Evolutionary conservation across 2,329 filamentous ascomycete species (phyloP).

Genomic region (Ascochyta rabiei): DNA sequence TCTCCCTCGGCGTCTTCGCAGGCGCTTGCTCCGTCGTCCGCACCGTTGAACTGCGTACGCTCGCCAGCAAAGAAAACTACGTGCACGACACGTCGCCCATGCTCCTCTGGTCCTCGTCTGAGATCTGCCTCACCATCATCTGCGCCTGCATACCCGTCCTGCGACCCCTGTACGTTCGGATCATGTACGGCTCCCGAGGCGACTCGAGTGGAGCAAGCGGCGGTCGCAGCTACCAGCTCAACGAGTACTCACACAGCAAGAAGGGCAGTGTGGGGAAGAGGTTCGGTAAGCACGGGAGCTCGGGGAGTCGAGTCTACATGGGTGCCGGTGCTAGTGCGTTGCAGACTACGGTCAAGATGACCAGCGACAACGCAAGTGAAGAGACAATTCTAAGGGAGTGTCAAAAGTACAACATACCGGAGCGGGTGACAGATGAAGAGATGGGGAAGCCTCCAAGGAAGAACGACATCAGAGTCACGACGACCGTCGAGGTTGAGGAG

Average conservation of each 20-base stretch:
- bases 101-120: constrained; percentile 43
- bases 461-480: constrained; percentile 15
- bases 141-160: constrained; percentile 60
- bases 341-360: constrained; percentile 29
- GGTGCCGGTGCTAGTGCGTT: constrained; percentile 24
- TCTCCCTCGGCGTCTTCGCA: constrained; percentile 41
- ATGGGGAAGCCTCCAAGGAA: neutral
- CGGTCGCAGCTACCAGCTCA: constrained; percentile 29
- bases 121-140: constrained; percentile 56
- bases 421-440: neutral
- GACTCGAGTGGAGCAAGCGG: constrained; percentile 21
- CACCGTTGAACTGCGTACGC: constrained; percentile 36
- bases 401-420: constrained; percentile 10
- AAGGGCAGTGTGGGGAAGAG: constrained; percentile 15
- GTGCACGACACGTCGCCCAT: constrained; percentile 41
- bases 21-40: constrained; percentile 42
- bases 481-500: constrained; percentile 14
- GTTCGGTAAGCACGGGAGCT: constrained; percentile 5
- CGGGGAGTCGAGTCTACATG: constrained; percentile 25
- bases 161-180: constrained; percentile 49
- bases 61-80: constrained; percentile 38
- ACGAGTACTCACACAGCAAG: constrained; percentile 23
- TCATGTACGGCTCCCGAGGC: constrained; percentile 29
- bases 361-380: constrained; percentile 33
- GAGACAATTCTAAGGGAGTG: constrained; percentile 34